Base-by-base conservation (phyloP, 2,329 filamentous ascomycete species). In the Cordyceps sp. region DNA sequence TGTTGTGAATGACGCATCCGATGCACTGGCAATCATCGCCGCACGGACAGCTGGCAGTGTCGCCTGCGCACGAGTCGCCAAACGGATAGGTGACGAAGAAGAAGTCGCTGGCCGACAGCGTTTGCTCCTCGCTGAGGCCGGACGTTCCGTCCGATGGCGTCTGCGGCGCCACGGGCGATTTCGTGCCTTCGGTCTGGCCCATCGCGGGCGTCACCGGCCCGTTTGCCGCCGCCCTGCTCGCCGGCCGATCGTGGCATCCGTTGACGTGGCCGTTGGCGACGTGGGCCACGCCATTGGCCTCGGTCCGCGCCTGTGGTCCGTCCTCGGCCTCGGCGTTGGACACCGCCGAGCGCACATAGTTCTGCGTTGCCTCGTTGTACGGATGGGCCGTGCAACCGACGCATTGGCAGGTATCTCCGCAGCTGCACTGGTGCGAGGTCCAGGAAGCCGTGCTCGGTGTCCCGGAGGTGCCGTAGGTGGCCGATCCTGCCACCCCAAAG, bases 351-450 rank as follows among this genome's bases (percentile, higher is more conserved):
- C 62, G 56, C 4, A 74, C 58, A 36, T 61, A 62, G 31, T 57
- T 59, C 37, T 59, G 64, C 31, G 69, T 79, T 16, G 73, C 68
- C 7, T 69, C 61, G 41, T 80, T 80, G 44, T 73, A 77, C 10
- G 76, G 73, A 46, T 80, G 75, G 3, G 69, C 69, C 5, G 72
- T 62, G 45, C 77, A 82, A 10, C 74, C 76, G 23, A 80, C 57
- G 45, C 77, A 82, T 40, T 73, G 64, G 40, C 77, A 82, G 19
- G 58, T 58, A 33, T 75, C 68, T 15, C 77, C 77, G 44, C 77
- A 82, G 30, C 60, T 59, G 42, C 77, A 82, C 33, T 50, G 56
- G 29, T 56, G 55, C 33, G 47, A 54, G 15, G 50, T 58, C 40
- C 50, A 54, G 4, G 42, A 35, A 4, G 42, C 36, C n/a, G 32